Percentiles rank a stretch among this genome's conserved stretches.
Evolutionary conservation across 73 alveolate genomes (phyloP).

Genomic region (Tetrahymena elliotti): DNA sequence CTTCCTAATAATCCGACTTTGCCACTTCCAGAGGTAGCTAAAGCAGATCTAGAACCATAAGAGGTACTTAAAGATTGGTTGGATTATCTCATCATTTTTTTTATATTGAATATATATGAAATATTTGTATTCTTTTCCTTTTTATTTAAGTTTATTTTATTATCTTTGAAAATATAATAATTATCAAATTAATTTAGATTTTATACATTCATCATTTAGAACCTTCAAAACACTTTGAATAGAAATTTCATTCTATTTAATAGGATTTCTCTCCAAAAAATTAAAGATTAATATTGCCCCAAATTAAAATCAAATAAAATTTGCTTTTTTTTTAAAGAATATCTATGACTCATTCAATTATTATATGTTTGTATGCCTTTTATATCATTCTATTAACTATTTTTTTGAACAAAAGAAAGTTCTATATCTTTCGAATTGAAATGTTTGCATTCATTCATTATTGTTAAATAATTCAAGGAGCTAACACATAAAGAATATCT

Average conservation of each 20-base stretch:
- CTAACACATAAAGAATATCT: not conserved
- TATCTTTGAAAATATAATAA: not conserved
- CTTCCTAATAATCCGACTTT: not conserved
- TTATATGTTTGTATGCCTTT: not conserved
- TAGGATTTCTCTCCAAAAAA: not conserved
- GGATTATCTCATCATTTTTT: not conserved
- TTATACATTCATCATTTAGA: not conserved
- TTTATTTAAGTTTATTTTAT: not conserved
- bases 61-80: not conserved
- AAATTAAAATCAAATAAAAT: not conserved
- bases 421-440: not conserved
- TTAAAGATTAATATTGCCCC: not conserved
- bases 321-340: not conserved
- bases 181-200: not conserved
- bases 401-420: not conserved
- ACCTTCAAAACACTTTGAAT: not conserved
- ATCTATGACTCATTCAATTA: not conserved
- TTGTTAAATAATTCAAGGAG: not conserved
- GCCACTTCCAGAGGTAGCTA: not conserved
- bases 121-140: not conserved
- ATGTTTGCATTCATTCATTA: not conserved
- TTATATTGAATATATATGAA: not conserved
- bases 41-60: not conserved
- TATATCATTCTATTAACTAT: not conserved
- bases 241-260: not conserved